Conservation (phyloP, 305 asterid genomes). For the Stenogyne calaminthoides region DNA sequence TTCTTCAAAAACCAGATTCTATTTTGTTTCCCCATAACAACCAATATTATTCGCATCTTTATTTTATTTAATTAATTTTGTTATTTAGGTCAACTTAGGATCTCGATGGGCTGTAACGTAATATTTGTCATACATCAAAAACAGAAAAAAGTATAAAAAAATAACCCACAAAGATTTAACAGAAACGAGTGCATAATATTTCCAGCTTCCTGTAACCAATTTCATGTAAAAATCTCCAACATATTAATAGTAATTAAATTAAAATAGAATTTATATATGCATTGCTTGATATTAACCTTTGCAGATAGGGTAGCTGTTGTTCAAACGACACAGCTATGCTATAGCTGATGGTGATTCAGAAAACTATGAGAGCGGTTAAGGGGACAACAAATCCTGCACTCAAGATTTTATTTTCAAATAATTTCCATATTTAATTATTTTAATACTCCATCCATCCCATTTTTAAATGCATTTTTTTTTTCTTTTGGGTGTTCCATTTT, state of each 20-base stretch:
- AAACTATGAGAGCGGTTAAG: not conserved
- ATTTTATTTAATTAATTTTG: not conserved
- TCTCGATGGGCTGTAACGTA: conserved; percentile 8
- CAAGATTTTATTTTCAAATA: not conserved
- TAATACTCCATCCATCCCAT: too few species aligned
- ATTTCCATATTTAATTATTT: not conserved
- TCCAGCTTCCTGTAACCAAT: conserved; percentile 11
- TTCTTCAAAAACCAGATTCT: not conserved
- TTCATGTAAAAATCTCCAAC: not conserved
- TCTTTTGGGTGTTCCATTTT: too few species aligned
- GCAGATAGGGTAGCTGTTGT: not conserved
- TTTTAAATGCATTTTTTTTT: too few species aligned
- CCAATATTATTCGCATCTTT: conserved; percentile 2
- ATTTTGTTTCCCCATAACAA: not conserved
- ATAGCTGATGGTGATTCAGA: not conserved
- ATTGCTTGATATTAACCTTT: not conserved
- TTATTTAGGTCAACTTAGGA: conserved; percentile 21
- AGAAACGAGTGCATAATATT: conserved; percentile 8
- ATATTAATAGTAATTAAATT: not conserved
- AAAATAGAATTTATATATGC: not conserved
- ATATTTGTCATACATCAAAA: conserved; percentile 15
- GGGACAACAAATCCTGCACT: conserved; percentile 24
- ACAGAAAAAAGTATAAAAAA: not conserved
- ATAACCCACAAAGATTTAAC: not conserved
- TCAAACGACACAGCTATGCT: conserved; percentile 6